Base-by-base conservation (phyloP, 1,284 basidiomycete species). In the Microbotryum lychnidis-dioicae region DNA sequence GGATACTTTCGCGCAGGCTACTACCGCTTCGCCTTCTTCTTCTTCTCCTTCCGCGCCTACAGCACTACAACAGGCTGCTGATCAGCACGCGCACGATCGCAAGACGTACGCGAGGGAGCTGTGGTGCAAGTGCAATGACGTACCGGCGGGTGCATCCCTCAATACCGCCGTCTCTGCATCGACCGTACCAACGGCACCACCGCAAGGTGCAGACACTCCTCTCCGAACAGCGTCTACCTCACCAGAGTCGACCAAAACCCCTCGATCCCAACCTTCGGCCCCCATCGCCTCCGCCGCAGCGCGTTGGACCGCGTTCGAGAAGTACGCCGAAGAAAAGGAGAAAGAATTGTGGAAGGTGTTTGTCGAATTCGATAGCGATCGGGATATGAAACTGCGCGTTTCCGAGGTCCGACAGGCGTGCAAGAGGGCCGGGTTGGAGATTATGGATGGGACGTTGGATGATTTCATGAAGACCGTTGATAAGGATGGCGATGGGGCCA, bases 401-500 rank as follows among this genome's bases (percentile, higher is more conserved):
- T 8, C 4, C 7, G 64, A 68, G 27, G 55, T 68, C 6, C 25
- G 55, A 9, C 52, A 68, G 42, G 67, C 67, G 57, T 68, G 61
- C 50, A 37, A 51, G 12, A 44, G 62, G 6, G 64, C 64, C 9
- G 67, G 67, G 18, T 62, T 71, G 47, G 63, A 65, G 27, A 60
- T 64, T 25, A 60, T 53, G 33, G 54, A 57, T 12, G 48, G 56
- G 7, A 16, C n/a, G 14, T 44, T 71, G 48, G 54, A 65, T 25
- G 62, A 65, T 29, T 71, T 71, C 62, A 58, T 71, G 6, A 25
- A 52, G 18, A 52, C 49, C n/a, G 65, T 68, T 47, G 56, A 64
- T 47, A 53, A 49, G 46, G 46, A 57, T 46, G 63, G 65, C 2
- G 62, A 69, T 27, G 67, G 68, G 31, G 60, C 57, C 56, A 82